Conservation (phyloP, 2,329 filamentous ascomycete species). For the Acrocalymma vagum region DNA sequence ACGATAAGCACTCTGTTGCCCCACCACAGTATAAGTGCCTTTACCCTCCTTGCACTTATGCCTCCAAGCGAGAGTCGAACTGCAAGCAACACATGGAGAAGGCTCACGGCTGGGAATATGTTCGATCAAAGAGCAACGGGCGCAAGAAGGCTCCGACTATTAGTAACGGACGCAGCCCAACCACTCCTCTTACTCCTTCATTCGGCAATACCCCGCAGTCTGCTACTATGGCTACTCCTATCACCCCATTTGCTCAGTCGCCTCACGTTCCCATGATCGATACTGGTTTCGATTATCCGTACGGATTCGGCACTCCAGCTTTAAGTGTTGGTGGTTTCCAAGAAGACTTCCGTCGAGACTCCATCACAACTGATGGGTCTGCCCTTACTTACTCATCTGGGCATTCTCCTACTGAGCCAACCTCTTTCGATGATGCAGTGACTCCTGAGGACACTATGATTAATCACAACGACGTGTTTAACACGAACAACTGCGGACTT, state of each 20-base stretch:
- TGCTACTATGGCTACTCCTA: slow-evolving; percentile 42
- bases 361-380: slow-evolving; percentile 45
- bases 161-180: slow-evolving; percentile 34
- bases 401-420: slow-evolving; percentile 51
- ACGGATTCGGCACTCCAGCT: slow-evolving; percentile 42
- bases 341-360: slow-evolving; percentile 47
- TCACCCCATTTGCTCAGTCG: slow-evolving; percentile 51
- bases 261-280: slow-evolving; percentile 51
- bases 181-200: slow-evolving; percentile 44
- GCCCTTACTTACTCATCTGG: slow-evolving; percentile 49
- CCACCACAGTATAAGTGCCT: slow-evolving; percentile 85
- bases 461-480: slow-evolving; percentile 68
- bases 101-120: slow-evolving; percentile 88
- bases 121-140: slow-evolving; percentile 91
- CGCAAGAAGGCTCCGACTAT: slow-evolving; percentile 42
- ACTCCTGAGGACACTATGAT: slow-evolving; percentile 61
- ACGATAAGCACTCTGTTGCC: slow-evolving; percentile 88
- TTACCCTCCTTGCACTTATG: slow-evolving; percentile 86
- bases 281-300: slow-evolving; percentile 35
- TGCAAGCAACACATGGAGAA: slow-evolving; percentile 99
- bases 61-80: slow-evolving; percentile 94
- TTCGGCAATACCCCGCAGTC: slow-evolving; percentile 47
- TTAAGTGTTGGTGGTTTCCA: slow-evolving; percentile 38
- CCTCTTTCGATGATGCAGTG: slow-evolving; percentile 52
- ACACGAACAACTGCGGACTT: slow-evolving; percentile 62